Base-by-base conservation (phyloP, 2,329 filamentous ascomycete species). In the Coniella vitis region DNA sequence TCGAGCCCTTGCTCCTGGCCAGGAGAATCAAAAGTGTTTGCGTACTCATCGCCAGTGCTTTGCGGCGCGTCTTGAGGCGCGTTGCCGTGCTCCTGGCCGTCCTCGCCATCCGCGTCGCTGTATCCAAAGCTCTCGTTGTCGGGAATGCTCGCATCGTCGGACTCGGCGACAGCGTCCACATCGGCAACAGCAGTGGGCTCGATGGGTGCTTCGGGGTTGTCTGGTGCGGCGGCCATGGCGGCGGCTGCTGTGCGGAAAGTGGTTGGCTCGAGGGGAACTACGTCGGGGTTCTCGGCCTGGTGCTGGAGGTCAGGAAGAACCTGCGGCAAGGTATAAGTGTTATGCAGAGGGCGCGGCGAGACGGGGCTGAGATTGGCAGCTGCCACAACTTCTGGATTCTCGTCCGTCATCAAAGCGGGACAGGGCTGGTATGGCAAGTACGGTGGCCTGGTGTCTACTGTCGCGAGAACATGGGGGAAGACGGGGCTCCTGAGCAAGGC, bases 361-460 rank as follows among this genome's bases (percentile, higher is more conserved):
- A 77, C 60, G 12, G 74, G 75, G 41, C 69, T 75, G 49, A 79
- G 65, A 62, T 72, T 68, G 65, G 74, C 74, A 57, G 73, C 69
- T 58, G 74, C 75, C 69, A 74, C 69, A 55, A 76, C 59, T 60
- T 72, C 66, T 40, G 71, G 70, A 64, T 53, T 70, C 69, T 53
- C 47, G 51, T 49, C 47, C 60, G 67, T 67, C 73, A 77, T 76
- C 62, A 69, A 68, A 38, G 45, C n/a, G 56, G 22, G 44, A 29
- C 17, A 21, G 35, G 19, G 29, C 19, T n/a, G 38, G 29, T 41
- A 16, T 29, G 34, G 37, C 20, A 14, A 32, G 38, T 5, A 29
- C 10, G 38, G 21, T 8, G 13, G 38, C n/a, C 8, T 22, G 31
- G 9, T 31, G 37, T 19, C 45, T 47, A 40, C 45, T 41, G 45